Evolutionary conservation across 106 monocot species (phyloP), one percentile per base, ranked within the genome.

Genomic region (Xerophyta viscosa): DNA sequence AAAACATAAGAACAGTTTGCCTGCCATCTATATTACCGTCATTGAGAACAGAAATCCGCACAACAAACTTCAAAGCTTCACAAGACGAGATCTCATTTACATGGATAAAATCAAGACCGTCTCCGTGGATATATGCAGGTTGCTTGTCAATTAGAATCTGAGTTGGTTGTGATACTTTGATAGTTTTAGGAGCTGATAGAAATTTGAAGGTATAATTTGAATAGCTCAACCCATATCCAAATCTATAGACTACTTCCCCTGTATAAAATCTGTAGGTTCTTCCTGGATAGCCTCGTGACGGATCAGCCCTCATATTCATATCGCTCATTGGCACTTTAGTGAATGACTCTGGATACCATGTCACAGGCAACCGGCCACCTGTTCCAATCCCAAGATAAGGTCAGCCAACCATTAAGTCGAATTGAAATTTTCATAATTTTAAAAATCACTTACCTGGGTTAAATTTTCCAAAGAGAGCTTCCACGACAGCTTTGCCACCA

Each of bases 301-400:
- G 61, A 56, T 84, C 63, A 12, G 84, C 36, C 24, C 88, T 62
- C 79, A 93, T 76, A 10, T 65, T 58, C 88, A 87, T 87, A 25
- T 82, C 66, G 3, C 82, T 84, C 93, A 93, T 93, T 1, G 77
- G 47, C 6, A 88, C 71, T 46, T 30, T 72, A 4, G 58, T 24
- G 7, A 78, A 62, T 52, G 46, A 93, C n/a, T 58, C 80, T 44
- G 80, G 66, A 52, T 93, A 93, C 93, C 93, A 93, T 24, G 93
- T 93, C 68, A 78, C 46, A 2, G 93, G 83, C 8, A 93, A 55
- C 54, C 84, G 88, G 3, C 88, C 93, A 24, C 93, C 87, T 82
- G 44, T 36, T 36, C 14, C n/a, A n/a, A n/a, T n/a, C n/a, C n/a
- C n/a, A n/a, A n/a, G n/a, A n/a, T n/a, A n/a, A n/a, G n/a, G n/a